phyloP scores from a whole-genome alignment of 2,329 filamentous ascomycete species.

The Mycosphaerella sp. region DNA sequence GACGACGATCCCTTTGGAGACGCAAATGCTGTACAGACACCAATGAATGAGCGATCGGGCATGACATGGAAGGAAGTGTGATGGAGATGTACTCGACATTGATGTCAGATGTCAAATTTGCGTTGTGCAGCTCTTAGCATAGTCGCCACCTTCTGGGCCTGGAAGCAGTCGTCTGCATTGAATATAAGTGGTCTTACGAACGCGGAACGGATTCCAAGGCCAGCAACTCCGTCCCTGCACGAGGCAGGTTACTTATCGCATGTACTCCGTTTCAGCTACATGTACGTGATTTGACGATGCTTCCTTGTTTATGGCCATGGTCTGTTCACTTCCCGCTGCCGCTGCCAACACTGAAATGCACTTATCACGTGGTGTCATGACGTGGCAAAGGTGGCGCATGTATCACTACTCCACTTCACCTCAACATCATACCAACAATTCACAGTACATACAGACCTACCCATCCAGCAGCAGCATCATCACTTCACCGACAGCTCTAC shows the following conservation, averaged over 20 bases:
- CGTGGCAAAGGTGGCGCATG: no score
- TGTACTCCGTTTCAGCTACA: no score
- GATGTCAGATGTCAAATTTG: not conserved
- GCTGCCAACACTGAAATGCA: not conserved
- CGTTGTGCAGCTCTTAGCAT: not conserved
- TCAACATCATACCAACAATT: no score
- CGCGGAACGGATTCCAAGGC: no score
- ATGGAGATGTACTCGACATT: constrained; percentile 1
- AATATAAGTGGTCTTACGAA: no score
- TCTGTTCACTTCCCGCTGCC: not conserved
- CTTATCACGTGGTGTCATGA: no score
- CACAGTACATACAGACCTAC: no score
- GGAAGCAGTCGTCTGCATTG: no score
- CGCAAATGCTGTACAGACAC: constrained; percentile 61
- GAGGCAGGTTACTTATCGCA: no score
- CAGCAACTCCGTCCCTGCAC: no score
- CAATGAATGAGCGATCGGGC: constrained; percentile 29
- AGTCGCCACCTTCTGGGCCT: not conserved
- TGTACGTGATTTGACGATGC: not conserved
- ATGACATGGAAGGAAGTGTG: constrained; percentile 37
- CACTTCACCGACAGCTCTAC: not conserved
- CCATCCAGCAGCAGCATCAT: not conserved
- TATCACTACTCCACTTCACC: no score
- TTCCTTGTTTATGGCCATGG: not conserved
- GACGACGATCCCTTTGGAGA: constrained; percentile 82